phyloP scores from a whole-genome alignment of 345 rosid species.

The Brassica rapa region DNA sequence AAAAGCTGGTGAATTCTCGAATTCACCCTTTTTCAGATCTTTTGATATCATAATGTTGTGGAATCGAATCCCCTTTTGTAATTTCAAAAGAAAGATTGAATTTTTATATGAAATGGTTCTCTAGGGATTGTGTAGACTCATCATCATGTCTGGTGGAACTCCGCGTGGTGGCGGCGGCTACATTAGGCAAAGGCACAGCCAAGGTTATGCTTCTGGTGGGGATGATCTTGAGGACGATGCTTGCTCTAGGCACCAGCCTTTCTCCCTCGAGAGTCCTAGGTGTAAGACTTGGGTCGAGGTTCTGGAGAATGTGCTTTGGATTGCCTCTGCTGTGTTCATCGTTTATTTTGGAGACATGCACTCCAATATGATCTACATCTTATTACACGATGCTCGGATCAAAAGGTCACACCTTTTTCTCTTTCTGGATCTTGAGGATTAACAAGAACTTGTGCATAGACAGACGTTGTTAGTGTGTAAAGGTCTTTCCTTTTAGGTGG shows the following conservation, averaged over 20 bases:
- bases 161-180: conserved; percentile 87
- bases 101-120: too few relatives aligned
- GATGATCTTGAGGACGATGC: conserved; percentile 96
- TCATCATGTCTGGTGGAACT: conserved; percentile 90
- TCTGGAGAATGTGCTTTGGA: conserved; percentile 81
- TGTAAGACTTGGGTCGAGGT: conserved; percentile 66
- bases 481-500: background rate
- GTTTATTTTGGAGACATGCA: conserved; percentile 80
- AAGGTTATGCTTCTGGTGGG: conserved; percentile 82
- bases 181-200: conserved; percentile 94
- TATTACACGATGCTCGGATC: conserved; percentile 76
- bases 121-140: too few relatives aligned
- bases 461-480: too few relatives aligned
- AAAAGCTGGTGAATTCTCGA: too few relatives aligned
- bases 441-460: too few relatives aligned
- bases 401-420: conserved; percentile 52
- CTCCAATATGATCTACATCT: conserved; percentile 66
- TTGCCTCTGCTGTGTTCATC: conserved; percentile 73
- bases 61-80: too few relatives aligned
- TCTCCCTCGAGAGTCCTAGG: conserved; percentile 46
- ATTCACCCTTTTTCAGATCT: too few relatives aligned
- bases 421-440: background rate
- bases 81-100: too few relatives aligned
- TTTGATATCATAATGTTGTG: too few relatives aligned
- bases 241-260: conserved; percentile 68